These are phyloP conservation scores for Herpetomonas samuelpessoai DNA, from an alignment of 208 protist species.

Conservation along the genomic window DNA sequence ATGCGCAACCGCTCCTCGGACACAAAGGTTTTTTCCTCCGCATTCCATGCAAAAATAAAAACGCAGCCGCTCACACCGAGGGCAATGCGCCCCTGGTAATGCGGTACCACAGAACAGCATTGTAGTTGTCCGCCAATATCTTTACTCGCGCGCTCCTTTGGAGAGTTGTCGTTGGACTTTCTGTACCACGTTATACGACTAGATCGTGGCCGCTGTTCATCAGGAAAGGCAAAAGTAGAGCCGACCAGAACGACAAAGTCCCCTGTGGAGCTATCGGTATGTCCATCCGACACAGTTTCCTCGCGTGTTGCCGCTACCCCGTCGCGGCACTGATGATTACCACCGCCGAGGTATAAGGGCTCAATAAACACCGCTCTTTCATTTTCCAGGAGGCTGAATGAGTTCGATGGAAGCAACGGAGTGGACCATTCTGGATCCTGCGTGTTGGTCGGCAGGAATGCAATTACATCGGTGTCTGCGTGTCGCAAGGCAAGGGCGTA, in stretches of 20 bases:
- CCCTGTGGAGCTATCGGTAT: constrained; percentile 1
- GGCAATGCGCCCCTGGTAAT: constrained; percentile 63
- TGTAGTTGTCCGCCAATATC: constrained; percentile 73
- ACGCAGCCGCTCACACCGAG: constrained; percentile 80
- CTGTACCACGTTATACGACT: constrained; percentile 57
- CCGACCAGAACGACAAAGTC: constrained; percentile 58
- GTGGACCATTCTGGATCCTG: constrained; percentile 25
- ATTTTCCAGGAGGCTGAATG: constrained; percentile 55
- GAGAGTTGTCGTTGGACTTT: constrained; percentile 5
- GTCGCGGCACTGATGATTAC: no score
- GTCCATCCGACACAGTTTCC: no score
- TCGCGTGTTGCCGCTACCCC: no score
- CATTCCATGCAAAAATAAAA: constrained; percentile 59
- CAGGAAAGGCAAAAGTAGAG: constrained; percentile 76
- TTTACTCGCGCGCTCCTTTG: constrained; percentile 35
- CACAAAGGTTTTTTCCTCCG: constrained; percentile 60
- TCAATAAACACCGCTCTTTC: constrained; percentile 80
- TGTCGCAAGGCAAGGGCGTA: constrained; percentile 51
- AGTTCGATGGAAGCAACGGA: neutral
- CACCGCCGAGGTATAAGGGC: constrained; percentile 32
- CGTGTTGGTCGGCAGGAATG: constrained; percentile 32
- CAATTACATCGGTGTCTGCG: constrained; percentile 55
- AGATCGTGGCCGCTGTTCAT: constrained; percentile 56
- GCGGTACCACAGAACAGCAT: constrained; percentile 74
- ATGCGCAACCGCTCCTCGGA: constrained; percentile 62